Conservation (phyloP, 2,329 filamentous ascomycete species). For the Cercospora brassicicola region DNA sequence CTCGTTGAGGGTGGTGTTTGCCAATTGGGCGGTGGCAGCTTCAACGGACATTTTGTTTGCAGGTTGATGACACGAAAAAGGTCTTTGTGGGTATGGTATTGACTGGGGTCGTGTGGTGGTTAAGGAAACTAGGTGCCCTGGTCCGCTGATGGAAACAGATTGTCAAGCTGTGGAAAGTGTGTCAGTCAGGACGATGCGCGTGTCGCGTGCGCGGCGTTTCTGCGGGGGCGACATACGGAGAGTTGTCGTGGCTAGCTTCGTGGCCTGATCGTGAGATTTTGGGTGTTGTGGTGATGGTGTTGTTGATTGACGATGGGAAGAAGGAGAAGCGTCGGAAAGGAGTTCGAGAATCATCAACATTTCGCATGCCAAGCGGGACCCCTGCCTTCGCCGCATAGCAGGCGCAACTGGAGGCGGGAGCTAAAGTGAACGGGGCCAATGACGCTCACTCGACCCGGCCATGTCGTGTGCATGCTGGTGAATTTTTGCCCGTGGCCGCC, state of each 20-base stretch:
- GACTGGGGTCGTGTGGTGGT: constrained; percentile 39
- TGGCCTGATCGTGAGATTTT: constrained; percentile 38
- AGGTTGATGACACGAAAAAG: constrained; percentile 57
- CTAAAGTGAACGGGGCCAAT: constrained; percentile 7
- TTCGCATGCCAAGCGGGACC: constrained; percentile 3
- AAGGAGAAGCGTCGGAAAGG: constrained; percentile 26
- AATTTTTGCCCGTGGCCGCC: constrained; percentile 5
- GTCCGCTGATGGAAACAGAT: constrained; percentile 48
- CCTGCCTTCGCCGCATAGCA: constrained; percentile 5
- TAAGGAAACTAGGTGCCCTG: constrained; percentile 42
- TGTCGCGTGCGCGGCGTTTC: constrained; percentile 3
- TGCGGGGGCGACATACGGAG: constrained; percentile 33
- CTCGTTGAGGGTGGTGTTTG: constrained; percentile 64
- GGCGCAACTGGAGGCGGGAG: constrained; percentile 8
- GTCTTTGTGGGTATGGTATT: constrained; percentile 26
- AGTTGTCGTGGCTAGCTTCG: constrained; percentile 54
- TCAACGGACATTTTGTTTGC: constrained; percentile 84
- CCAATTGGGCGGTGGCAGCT: constrained; percentile 71
- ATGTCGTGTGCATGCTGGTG: constrained; percentile 6
- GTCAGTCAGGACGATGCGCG: constrained; percentile 17
- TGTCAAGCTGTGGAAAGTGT: constrained; percentile 45
- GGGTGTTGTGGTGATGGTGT: constrained; percentile 25
- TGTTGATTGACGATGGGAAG: constrained; percentile 30
- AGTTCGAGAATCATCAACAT: constrained; percentile 17
- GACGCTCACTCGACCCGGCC: background rate